Conservation (phyloP, 23 red algal species). For the Chondrus crispus region DNA sequence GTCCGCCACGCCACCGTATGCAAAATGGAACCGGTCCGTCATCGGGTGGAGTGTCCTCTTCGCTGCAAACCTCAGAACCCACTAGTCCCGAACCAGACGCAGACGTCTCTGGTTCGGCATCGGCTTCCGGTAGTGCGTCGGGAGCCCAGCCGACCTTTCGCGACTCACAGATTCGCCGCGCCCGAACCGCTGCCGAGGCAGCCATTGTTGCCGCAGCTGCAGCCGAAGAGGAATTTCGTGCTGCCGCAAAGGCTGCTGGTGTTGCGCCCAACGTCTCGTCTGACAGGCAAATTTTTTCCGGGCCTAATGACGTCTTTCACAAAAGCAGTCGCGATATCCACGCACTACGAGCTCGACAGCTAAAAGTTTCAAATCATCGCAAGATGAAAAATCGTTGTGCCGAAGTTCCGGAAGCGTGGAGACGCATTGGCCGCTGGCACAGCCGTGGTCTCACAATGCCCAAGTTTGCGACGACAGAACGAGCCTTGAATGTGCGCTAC, state of each 20-base stretch:
- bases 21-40: neutral
- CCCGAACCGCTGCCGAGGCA: conserved; percentile 21
- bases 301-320: conserved; percentile 1
- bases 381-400: conserved; percentile 10
- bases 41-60: neutral
- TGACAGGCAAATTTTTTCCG: conserved; percentile 10
- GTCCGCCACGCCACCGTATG: conserved; percentile 35
- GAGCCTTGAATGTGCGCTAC: conserved; percentile 32
- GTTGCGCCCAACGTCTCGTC: neutral
- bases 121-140: conserved; percentile 41
- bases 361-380: neutral
- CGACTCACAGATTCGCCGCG: conserved; percentile 22
- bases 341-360: neutral
- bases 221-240: conserved; percentile 7
- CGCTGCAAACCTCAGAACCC: conserved; percentile 5
- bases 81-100: conserved; percentile 16
- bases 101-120: neutral
- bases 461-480: conserved; percentile 7
- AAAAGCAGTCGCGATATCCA: neutral
- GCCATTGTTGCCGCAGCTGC: conserved; percentile 10
- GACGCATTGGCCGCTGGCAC: conserved; percentile 37
- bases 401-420: conserved; percentile 35
- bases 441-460: conserved; percentile 16
- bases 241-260: conserved; percentile 17
- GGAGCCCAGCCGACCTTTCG: conserved; percentile 1